Evolutionary conservation across 2,329 filamentous ascomycete genomes (phyloP).

Genomic region (Monilinia laxa): DNA sequence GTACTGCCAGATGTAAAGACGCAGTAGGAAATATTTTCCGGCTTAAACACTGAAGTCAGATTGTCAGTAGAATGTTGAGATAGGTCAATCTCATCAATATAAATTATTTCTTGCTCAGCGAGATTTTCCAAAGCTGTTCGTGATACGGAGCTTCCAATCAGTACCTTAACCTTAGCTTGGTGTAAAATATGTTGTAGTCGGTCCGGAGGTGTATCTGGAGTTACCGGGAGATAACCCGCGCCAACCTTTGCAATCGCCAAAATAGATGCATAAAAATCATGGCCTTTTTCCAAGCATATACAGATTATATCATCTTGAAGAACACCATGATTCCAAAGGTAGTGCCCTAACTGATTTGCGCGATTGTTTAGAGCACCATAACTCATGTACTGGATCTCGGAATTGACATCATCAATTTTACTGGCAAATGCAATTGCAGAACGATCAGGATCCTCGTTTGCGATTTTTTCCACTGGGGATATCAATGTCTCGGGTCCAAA

Average conservation of each 20-base stretch:
- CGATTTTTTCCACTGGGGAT: conserved; percentile 38
- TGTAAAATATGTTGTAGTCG: conserved; percentile 61
- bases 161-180: conserved; percentile 55
- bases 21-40: conserved; percentile 61
- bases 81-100: conserved; percentile 38
- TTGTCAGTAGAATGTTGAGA: conserved; percentile 27
- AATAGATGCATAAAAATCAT: conserved; percentile 69
- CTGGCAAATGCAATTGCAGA: conserved; percentile 65
- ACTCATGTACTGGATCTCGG: conserved; percentile 50
- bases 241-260: conserved; percentile 73
- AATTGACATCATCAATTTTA: conserved; percentile 44
- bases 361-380: conserved; percentile 63
- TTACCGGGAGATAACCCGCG: conserved; percentile 75
- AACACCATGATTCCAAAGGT: conserved; percentile 51
- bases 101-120: conserved; percentile 32
- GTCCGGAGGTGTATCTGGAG: conserved; percentile 66
- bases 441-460: conserved; percentile 47
- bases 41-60: conserved; percentile 24
- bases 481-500: conserved; percentile 32
- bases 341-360: conserved; percentile 63
- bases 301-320: conserved; percentile 61
- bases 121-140: conserved; percentile 28
- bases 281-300: conserved; percentile 75
- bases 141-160: conserved; percentile 44
- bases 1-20: conserved; percentile 86